phyloP scores from a whole-genome alignment of 2,329 filamentous ascomycete genomes.

The Teratosphaeria epicoccoides region DNA sequence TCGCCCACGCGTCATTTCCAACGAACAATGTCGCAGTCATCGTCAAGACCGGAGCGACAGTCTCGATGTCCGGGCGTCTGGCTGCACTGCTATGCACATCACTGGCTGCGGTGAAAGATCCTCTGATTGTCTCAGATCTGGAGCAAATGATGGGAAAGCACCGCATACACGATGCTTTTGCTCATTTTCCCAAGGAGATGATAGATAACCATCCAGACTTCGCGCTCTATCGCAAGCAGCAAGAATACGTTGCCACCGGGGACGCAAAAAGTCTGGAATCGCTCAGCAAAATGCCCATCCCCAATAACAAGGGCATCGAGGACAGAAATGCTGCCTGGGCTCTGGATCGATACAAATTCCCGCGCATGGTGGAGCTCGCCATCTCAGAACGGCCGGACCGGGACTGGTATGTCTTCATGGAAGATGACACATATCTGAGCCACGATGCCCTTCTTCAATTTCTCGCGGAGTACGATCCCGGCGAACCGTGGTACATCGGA shows the following conservation, averaged over 20 bases:
- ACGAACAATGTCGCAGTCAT: slow-evolving; percentile 36
- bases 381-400: slow-evolving; percentile 33
- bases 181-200: slow-evolving; percentile 13
- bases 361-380: slow-evolving; percentile 39
- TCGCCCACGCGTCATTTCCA: background rate
- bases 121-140: slow-evolving; percentile 42
- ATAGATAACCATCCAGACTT: slow-evolving; percentile 12
- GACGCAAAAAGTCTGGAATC: slow-evolving; percentile 8
- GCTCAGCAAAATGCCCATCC: slow-evolving; percentile 7
- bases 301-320: slow-evolving; percentile 5
- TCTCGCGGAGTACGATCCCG: slow-evolving; percentile 35
- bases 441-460: slow-evolving; percentile 35
- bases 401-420: slow-evolving; percentile 44
- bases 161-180: slow-evolving; percentile 16
- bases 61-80: slow-evolving; percentile 39
- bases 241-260: slow-evolving; percentile 11
- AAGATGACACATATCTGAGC: slow-evolving; percentile 40
- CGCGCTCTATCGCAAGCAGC: slow-evolving; percentile 14
- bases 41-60: slow-evolving; percentile 47
- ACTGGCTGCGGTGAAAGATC: slow-evolving; percentile 37
- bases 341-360: slow-evolving; percentile 45
- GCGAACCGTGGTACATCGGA: slow-evolving; percentile 37
- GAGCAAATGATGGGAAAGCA: slow-evolving; percentile 32
- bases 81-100: slow-evolving; percentile 43
- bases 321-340: slow-evolving; percentile 31